Base-by-base conservation (phyloP, 192 early-diverging fungal genomes). In the Podila clonocystis region DNA sequence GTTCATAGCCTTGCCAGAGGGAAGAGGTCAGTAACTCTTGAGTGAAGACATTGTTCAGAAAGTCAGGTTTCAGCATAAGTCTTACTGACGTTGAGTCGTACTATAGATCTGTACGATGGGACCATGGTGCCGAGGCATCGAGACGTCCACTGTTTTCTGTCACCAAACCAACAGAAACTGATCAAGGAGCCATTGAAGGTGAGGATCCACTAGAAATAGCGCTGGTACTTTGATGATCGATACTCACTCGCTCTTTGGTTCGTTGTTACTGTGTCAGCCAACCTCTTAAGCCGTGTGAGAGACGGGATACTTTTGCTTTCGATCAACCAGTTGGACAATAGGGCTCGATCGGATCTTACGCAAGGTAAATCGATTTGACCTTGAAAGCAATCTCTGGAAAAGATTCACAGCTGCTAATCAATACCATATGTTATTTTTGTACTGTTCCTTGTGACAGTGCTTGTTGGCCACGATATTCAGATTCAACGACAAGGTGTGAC, bases 311-410 rank as follows among this genome's bases (percentile, higher is more conserved):
- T 80, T 1, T 1, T 68, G 50, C 59, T 80, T 19, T 66, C 72
- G 9, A 31, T 80, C 11, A 65, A 73, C 50, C 70, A 55, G 49
- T 26, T 80, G 19, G 67, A 80, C 67, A 72, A 69, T 28, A 72
- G 60, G 19, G 50, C 13, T 12, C 50, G 52, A 28, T 41, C 31
- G 3, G 41, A 65, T 20, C 26, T 80, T 13, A 31, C 58, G 0
- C 38, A 66, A 50, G 52, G 77, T 73, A 69, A 58, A 11, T 33
- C 41, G 0, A 62, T 49, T 36, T 0, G 33, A 5, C 20, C 4
- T 19, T 8, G 22, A 9, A n/a, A 22, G 24, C 22, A 7, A 11
- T 55, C 52, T 36, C 34, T 36, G 34, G 17, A 24, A 55, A 5
- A 2, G 52, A n/a, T 17, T 45, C 15, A 45, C 41, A 45, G 41